These are phyloP conservation scores for Paxillus ammoniavirescens DNA, from an alignment of 768 basidiomycete species.

Conservation along the genomic window DNA sequence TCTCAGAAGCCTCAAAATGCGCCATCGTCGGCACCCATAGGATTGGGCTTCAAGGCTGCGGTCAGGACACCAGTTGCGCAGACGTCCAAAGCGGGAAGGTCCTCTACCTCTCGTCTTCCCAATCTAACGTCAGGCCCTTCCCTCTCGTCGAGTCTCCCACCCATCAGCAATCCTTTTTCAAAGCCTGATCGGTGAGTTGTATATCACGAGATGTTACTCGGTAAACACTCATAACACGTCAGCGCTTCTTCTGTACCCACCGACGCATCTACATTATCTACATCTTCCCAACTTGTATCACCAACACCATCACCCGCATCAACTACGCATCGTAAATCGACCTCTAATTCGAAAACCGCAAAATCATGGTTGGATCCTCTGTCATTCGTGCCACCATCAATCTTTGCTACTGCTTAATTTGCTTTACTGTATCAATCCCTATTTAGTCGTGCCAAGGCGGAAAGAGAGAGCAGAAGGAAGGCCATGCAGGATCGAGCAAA, in stretches of 20 bases:
- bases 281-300: slow-evolving; percentile 9
- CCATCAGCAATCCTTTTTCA: slow-evolving; percentile 38
- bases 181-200: slow-evolving; percentile 63
- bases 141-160: slow-evolving; percentile 10
- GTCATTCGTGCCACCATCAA: slow-evolving; percentile 64
- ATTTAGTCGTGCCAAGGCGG: slow-evolving; percentile 68
- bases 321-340: slow-evolving; percentile 23
- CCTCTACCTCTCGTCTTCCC: neutral
- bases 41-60: slow-evolving; percentile 5
- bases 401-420: slow-evolving; percentile 66
- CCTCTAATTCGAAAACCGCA: slow-evolving; percentile 34
- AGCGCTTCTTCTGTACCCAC: slow-evolving; percentile 38
- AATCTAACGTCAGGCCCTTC: slow-evolving; percentile 9
- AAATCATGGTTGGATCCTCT: slow-evolving; percentile 32
- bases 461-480: slow-evolving; percentile 65
- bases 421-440: slow-evolving; percentile 16
- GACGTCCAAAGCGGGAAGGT: slow-evolving; percentile 5
- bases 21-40: neutral
- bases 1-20: slow-evolving; percentile 10
- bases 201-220: slow-evolving; percentile 25
- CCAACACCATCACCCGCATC: slow-evolving; percentile 16
- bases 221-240: slow-evolving; percentile 66
- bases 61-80: slow-evolving; percentile 1
- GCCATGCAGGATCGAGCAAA: slow-evolving; percentile 71
- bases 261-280: slow-evolving; percentile 15